Base-by-base conservation (phyloP, 495 filamentous ascomycete species). In the Sporormia fimetaria region DNA sequence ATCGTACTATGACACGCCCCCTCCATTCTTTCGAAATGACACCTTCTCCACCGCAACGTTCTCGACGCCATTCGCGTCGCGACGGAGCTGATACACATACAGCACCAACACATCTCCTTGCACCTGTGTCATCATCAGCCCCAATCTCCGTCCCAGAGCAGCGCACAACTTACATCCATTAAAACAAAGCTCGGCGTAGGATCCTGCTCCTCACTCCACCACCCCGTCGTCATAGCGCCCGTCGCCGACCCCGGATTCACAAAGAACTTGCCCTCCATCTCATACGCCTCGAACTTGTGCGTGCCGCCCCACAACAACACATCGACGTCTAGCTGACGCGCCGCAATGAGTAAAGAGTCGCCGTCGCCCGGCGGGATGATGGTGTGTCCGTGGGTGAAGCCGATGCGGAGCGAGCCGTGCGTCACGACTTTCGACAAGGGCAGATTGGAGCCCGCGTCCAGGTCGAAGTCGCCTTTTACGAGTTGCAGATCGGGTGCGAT, bases 231-330 rank as follows among this genome's bases (percentile, higher is more conserved):
- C 57, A 86, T 74, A 0, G 87, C 87, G 8, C 86, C 86, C 6
- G 84, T 92, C 15, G 83, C 87, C 61, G 82, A 92, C n/a, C 90
- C 90, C 2, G 90, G 90, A 58, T 96, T 98, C 29, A 98, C 79
- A 63, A 98, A 98, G 67, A 98, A 98, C 61, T 92, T 85, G 37
- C 90, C 92, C 68, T 95, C 92, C 64, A 95, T 78, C 68, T 98
- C 92, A 57, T 94, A 98, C 21, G 92, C 93, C 66, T 99, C 90
- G 59, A 99, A 99, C 9, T 76, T 71, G 65, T 95, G 88, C 10
- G 88, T 94, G n/a, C 90, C 92, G 29, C 87, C 90, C 86, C 86
- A 99, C 49, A 94, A 77, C 38, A 99, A 64, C 30, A 99, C 83
- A 66, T 99, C 90, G 12, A 95, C 92, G 57, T 96, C 90, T 67